Evolutionary conservation across 1,284 basidiomycete species (phyloP).

Genomic region (Trametes polyzona): DNA sequence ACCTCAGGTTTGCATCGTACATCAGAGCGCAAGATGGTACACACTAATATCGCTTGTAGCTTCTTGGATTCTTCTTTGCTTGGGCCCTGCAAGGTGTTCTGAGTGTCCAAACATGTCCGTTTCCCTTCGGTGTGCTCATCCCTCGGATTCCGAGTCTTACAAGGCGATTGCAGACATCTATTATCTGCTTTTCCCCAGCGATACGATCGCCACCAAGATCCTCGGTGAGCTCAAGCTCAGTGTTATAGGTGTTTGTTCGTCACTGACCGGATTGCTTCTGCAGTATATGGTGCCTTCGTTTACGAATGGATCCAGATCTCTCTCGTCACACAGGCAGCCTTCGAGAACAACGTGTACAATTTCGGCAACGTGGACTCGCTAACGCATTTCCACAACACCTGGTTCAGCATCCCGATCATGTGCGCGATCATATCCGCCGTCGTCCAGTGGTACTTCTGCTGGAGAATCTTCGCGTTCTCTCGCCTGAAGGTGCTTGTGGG

Average conservation of each 20-base stretch:
- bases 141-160: neutral
- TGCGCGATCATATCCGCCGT: constrained; percentile 19
- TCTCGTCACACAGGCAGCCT: constrained; percentile 16
- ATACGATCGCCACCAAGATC: constrained; percentile 1
- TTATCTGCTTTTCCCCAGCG: constrained; percentile 4
- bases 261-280: neutral
- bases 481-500: constrained; percentile 11
- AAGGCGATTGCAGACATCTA: constrained; percentile 7
- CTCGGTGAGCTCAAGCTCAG: neutral
- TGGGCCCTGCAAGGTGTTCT: neutral
- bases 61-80: neutral
- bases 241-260: neutral
- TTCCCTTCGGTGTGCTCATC: neutral
- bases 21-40: neutral
- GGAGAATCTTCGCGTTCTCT: constrained; percentile 25
- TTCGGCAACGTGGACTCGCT: constrained; percentile 19
- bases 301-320: constrained; percentile 22
- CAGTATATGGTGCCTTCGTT: constrained; percentile 21
- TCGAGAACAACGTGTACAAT: constrained; percentile 21
- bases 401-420: constrained; percentile 30
- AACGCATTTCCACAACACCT: constrained; percentile 17
- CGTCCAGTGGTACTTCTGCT: constrained; percentile 27
- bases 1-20: neutral
- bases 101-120: neutral
- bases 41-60: neutral